Base-by-base conservation (phyloP, 805 yeast species). In the Wickerhamomyces canadensis region DNA sequence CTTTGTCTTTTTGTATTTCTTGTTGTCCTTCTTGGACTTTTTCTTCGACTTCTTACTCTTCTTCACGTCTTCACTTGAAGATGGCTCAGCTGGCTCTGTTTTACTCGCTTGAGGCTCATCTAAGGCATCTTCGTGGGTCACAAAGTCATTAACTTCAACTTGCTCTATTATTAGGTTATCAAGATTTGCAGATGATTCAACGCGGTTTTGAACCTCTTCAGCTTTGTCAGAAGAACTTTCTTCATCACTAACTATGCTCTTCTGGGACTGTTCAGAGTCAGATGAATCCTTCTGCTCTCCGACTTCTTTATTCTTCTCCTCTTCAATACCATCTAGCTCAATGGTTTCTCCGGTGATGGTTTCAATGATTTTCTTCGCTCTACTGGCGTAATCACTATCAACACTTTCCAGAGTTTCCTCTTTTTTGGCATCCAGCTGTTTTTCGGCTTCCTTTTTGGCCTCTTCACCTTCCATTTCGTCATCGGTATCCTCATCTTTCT, bases 121-220 rank as follows among this genome's bases (percentile, higher is more conserved):
- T 7, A 13, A 30, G 14, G 23, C 37, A 17, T 39, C 43, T 6
- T 41, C 43, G 7, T 45, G 38, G 5, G 45, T 37, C 5, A 58
- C 48, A 41, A 49, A 58, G 23, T 62, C 66, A 1, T 57, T 47
- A 4, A 68, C 73, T 49, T 70, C 70, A 10, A 68, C 69, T 35
- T 64, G 64, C 31, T 68, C 72, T 15, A 68, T 56, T 6, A 69
- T 59, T 37, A 69, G 51, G 41, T 64, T 65, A 29, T 19, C 31
- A 7, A 33, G 13, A 13, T 29, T 29, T 5, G 10, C 19, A 18
- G 37, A 25, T 14, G 40, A 29, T 30, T 18, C 24, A n/a, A 13
- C 32, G 13, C 17, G 24, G 7, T 25, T 26, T n/a, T 31, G 21
- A n/a, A n/a, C n/a, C n/a, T n/a, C n/a, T n/a, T n/a, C n/a, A n/a